Conservation (phyloP, 73 alveolate species). For the Paramecium octaurelia region DNA sequence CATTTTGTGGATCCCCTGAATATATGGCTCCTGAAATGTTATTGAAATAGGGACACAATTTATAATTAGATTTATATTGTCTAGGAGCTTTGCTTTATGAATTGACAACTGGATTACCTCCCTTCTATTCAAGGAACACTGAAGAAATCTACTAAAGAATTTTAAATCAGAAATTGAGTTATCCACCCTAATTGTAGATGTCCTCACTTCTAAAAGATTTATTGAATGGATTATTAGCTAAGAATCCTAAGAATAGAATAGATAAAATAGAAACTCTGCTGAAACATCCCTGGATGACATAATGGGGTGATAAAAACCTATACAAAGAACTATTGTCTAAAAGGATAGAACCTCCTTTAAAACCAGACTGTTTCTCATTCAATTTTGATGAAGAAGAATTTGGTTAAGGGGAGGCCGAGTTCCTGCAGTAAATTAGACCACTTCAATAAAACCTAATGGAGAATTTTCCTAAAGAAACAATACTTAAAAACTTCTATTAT, state of each 20-base stretch:
- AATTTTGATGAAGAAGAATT: conserved; percentile 62
- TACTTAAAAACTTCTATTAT: conserved; percentile 16
- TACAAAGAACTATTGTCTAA: conserved; percentile 1
- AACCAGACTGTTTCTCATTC: conserved; percentile 37
- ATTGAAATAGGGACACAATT: conserved; percentile 59
- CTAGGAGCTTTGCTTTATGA: conserved; percentile 66
- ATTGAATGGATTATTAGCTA: conserved; percentile 38
- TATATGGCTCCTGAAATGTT: conserved; percentile 76
- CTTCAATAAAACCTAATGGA: background rate
- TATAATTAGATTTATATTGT: conserved; percentile 67
- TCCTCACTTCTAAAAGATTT: conserved; percentile 12
- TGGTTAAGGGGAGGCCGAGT: conserved; percentile 56
- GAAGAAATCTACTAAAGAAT: conserved; percentile 54
- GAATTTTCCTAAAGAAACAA: conserved; percentile 24
- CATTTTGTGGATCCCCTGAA: conserved; percentile 71
- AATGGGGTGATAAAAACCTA: conserved; percentile 38
- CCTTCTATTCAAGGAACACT: conserved; percentile 51
- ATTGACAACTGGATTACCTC: conserved; percentile 61
- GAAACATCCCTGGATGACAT: conserved; percentile 37
- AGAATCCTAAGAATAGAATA: conserved; percentile 46
- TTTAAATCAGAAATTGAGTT: conserved; percentile 27
- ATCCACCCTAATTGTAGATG: conserved; percentile 26
- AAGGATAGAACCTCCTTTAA: conserved; percentile 48
- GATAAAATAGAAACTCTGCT: conserved; percentile 29
- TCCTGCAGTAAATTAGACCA: background rate